Base-by-base conservation (phyloP, 768 basidiomycete species). In the Crucibulum laeve region DNA sequence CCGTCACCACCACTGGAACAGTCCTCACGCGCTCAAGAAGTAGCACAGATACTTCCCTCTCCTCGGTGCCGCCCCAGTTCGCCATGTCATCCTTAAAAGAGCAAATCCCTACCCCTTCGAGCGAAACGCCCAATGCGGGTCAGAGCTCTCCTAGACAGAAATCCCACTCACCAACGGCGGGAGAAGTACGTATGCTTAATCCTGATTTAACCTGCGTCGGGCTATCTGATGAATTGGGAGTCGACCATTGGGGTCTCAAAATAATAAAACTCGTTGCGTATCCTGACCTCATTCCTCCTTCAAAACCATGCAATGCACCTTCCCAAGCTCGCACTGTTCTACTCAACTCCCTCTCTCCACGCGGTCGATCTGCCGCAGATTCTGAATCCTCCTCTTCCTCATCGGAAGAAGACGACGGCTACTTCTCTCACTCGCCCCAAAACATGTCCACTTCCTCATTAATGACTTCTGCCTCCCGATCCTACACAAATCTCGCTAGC, bases 131-230 rank as follows among this genome's bases (percentile, higher is more conserved):
- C 32, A 35, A 8, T 40, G 33, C 35, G 13, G 35, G 13, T 18
- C 35, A 37, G 19, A 19, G 14, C 7, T 49, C 59, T 5, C 51
- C 60, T 21, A 57, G 59, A 11, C 51, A 47, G 23, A 71, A 73
- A 53, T 77, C 74, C 2, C 72, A 67, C 46, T 82, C 79, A 3
- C 80, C 81, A 1, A 69, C 76, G 3, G 67, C 70, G 25, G 72
- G 73, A 40, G 75, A 83, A 47, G 85, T 90, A 14, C 68, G 67
- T 34, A 61, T 87, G 8, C 71, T 90, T 4, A 61, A 74, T n/a
- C 76, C 84, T 23, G 85, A 87, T 53, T 72, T 90, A 24, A 78
- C 84, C 6, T 89, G 84, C 53, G 84, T 90, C 25, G 87, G 87
- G 2, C 68, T 89, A 21, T 77, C 79, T 30, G 80, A 85, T 53